Evolutionary conservation across 2,329 filamentous ascomycete species (phyloP), one percentile per base, ranked within the genome.

Genomic region (Macrophomina tecta): DNA sequence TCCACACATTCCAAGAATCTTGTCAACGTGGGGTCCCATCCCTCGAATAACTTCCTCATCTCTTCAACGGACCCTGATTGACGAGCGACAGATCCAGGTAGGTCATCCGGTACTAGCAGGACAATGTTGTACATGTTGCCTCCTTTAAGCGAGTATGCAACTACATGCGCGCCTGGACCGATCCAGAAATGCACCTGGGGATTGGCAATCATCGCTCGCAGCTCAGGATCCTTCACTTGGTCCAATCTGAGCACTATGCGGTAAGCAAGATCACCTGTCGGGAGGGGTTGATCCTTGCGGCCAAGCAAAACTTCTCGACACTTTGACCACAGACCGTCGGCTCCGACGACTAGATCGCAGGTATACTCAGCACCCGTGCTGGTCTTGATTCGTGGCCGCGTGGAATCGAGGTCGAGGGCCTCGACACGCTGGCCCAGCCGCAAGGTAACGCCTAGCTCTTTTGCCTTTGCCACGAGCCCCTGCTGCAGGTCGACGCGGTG

Each of bases 211-310:
- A 86, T 86, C 0, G 82, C 78, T 18, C 79, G 77, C 4, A 91
- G 74, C 0, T 82, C 78, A 28, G 79, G 76, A 49, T 89, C 85
- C 0, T 77, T 69, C 1, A 90, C 81, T 36, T 88, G 79, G 7
- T 86, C 81, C 0, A 84, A 72, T 0, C 78, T 74, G 3, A 91
- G 78, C 0, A 89, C 84, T 40, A 90, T 85, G 1, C 89, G 81
- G 71, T 90, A 91, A 1, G 88, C 89, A 14, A 91, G 74, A 72
- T 91, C 89, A 0, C 88, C 89, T 0, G 88, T 90, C 0, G 86
- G 83, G 7, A 83, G 73, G 0, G 88, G 86, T 5, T 79, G 76
- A 42, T 85, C 83, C 4, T 79, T 77, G 0, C 72, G 76, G 0
- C 81, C 81, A 0, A 86, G 74, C 16, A 86, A 83, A 3, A 77